Evolutionary conservation across 305 asterid genomes (phyloP), one percentile per base, ranked within the genome.

Genomic region (Salvia sclarea): DNA sequence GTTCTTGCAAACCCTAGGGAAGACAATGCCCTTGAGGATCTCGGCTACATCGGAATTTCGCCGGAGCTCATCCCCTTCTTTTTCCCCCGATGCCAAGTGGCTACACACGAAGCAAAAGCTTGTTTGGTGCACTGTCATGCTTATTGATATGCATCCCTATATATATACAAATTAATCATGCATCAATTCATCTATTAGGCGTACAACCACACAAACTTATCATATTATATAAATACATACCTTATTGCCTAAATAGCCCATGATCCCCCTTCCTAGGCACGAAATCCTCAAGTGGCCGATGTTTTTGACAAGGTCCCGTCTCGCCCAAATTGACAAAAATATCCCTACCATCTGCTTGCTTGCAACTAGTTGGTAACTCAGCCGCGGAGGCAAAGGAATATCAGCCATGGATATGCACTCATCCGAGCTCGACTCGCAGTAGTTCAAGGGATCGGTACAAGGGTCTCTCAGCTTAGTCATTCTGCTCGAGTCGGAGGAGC

Each of bases 231-330:
- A n/a, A n/a, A n/a, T 28, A 50, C 4, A 10, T 60, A 91, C 98
- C 98, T 92, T 92, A 70, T 92, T 92, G 30, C 98, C 97, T 33
- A 92, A 86, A 77, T 56, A 86, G 9, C 98, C 98, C 98, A 92
- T 86, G 81, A 92, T 90, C 75, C 98, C 98, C 80, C 93, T 86
- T 58, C 97, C 98, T 38, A 92, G 80, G 78, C 81, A 84, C 30
- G 90, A 82, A 55, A 90, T 62, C 61, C 95, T 85, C 0, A 92
- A 77, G 72, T 92, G 97, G 2, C 82, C 95, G 64, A 90, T 85
- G 43, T 90, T 84, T 8, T 78, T 84, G 3, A 84, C 85, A 8
- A 92, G 68, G 21, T 86, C 96, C 17, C 79, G 70, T n/a, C 93
- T 71, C 10, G 88, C 93, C 97, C 98, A 92, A 1, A 92, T 44